Evolutionary conservation across 768 basidiomycete genomes (phyloP).

Genomic region (Psilocybe tampanensis): DNA sequence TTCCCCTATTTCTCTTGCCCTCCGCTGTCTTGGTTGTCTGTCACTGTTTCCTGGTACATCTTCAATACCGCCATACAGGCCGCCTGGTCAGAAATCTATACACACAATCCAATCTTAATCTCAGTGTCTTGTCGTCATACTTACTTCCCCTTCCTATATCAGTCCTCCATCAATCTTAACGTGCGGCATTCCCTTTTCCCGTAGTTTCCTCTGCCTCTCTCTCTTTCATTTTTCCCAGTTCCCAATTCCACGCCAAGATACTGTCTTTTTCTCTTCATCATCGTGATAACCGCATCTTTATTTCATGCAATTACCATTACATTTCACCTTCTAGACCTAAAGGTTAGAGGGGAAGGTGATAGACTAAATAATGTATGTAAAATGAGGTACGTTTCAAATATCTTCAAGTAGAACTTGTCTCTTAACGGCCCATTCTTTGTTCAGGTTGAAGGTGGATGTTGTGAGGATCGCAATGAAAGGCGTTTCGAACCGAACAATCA

Average conservation of each 20-base stretch:
- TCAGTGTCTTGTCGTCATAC: constrained; percentile 20
- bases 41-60: constrained; percentile 19
- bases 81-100: constrained; percentile 25
- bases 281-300: not conserved
- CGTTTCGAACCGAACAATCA: constrained; percentile 18
- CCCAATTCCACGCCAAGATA: constrained; percentile 4
- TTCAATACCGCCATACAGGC: constrained; percentile 23
- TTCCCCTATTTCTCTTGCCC: constrained; percentile 9
- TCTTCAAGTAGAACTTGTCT: not conserved
- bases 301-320: constrained; percentile 10
- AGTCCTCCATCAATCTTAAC: not conserved
- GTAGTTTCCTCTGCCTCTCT: not conserved
- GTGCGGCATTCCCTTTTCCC: constrained; percentile 1
- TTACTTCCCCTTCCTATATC: constrained; percentile 24
- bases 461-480: constrained; percentile 4
- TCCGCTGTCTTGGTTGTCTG: constrained; percentile 9
- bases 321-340: constrained; percentile 6
- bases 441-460: constrained; percentile 6
- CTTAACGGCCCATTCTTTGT: not conserved
- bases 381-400: constrained; percentile 6
- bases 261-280: constrained; percentile 2
- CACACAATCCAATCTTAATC: constrained; percentile 22
- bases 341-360: constrained; percentile 10
- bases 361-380: constrained; percentile 10
- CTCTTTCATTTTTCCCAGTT: not conserved